These are phyloP conservation scores for Hyphopichia wangnamkhiaoensis DNA, from an alignment of 1,139 yeast genomes.

Conservation along the genomic window DNA sequence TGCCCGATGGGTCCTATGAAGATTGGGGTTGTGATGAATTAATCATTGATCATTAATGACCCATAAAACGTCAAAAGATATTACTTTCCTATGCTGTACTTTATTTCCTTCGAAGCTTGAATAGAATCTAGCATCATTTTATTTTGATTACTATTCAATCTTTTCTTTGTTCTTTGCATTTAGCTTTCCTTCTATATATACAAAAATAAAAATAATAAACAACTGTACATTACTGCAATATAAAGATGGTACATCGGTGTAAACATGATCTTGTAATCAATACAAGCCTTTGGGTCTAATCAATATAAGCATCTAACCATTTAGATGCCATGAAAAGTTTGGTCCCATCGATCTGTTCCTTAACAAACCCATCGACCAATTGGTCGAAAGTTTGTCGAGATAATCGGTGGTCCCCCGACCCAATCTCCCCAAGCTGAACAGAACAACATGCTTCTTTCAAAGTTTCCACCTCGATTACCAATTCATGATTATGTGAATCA, in stretches of 20 bases:
- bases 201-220: neutral
- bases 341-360: constrained; percentile 59
- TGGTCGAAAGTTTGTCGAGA: constrained; percentile 51
- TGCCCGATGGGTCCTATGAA: constrained; percentile 96
- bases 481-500: constrained; percentile 32
- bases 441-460: constrained; percentile 53
- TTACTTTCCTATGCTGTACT: no score
- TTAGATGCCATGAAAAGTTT: constrained; percentile 54
- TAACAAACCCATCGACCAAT: constrained; percentile 57
- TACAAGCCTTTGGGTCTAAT: constrained; percentile 16
- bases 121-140: no score
- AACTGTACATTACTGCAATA: constrained; percentile 1
- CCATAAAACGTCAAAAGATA: no score
- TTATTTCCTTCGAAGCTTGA: no score
- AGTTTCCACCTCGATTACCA: constrained; percentile 49
- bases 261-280: no score
- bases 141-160: no score
- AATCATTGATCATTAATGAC: constrained; percentile 70
- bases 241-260: no score
- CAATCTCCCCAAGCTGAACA: constrained; percentile 44
- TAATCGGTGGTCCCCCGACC: constrained; percentile 53
- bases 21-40: constrained; percentile 99
- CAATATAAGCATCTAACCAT: constrained; percentile 60
- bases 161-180: neutral
- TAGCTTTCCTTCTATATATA: neutral